Base-by-base conservation (phyloP, 176 grass and related monocot species). In the Panicum miliaceum region DNA sequence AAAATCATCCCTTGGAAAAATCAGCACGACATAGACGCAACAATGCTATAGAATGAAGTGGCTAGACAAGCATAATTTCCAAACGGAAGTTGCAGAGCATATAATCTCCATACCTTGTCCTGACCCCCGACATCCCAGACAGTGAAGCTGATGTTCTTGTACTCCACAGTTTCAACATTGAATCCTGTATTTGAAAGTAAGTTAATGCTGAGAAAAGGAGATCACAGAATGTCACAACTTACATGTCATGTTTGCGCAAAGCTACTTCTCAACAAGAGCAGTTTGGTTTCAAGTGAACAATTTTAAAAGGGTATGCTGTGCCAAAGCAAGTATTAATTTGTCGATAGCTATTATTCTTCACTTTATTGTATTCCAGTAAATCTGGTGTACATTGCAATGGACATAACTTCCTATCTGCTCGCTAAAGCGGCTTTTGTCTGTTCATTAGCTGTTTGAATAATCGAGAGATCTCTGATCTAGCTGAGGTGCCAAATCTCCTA, bases 141-240 rank as follows among this genome's bases (percentile, higher is more conserved):
- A 22, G 92, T 97, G 90, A 97, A 97, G 88, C 94, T 97, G 79
- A 97, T 97, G 87, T 97, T 97, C 89, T 97, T 97, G 88, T 97
- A 97, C 84, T 92, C 90, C 75, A 92, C 90, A 1, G 90, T 92
- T 92, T 92, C 90, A 63, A 92, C 90, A 81, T 92, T 92, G 84
- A 92, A 92, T 40, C 90, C 90, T 92, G 87, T 40, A 76, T 84
- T 80, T 71, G 7, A 32, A 82, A 14, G 4, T 26, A 75, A 53
- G n/a, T 36, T 22, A 71, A 63, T 12, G 29, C 0, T 23, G 37
- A 63, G 52, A 77, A 88, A 88, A 37, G 3, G 0, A 13, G 5
- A 37, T 14, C 51, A 71, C 6, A 75, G 6, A 15, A 69, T 56
- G 12, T 32, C 7, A 26, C 16, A 78, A 45, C 3, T 32, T 6